Evolutionary conservation across 2,329 filamentous ascomycete species (phyloP).

Genomic region (Arthrobotrys pseudoclavata): DNA sequence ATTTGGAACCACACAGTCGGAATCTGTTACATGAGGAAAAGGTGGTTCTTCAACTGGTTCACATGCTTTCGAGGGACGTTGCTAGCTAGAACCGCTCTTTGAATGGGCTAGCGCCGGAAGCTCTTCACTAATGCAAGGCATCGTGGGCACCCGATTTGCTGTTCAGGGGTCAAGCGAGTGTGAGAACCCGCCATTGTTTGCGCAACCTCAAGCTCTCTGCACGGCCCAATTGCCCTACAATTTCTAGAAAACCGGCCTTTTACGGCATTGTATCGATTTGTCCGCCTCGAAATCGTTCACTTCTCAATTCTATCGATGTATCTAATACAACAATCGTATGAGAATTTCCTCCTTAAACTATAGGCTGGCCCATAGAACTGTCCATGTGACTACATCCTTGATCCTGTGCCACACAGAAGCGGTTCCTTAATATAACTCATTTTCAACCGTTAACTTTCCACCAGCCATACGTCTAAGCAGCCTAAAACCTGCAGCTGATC

Average conservation of each 20-base stretch:
- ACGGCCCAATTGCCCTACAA: not conserved
- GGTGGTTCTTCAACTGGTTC: not conserved
- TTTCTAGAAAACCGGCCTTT: not conserved
- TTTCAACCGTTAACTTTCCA: not conserved
- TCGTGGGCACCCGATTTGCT: not conserved
- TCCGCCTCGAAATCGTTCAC: not conserved
- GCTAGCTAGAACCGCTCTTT: not conserved
- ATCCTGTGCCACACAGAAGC: conserved; percentile 10
- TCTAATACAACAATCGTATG: conserved; percentile 1
- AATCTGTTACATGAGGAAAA: not conserved
- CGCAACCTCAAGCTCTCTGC: not conserved
- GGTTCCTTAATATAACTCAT: conserved; percentile 15
- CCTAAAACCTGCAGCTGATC: conserved; percentile 3
- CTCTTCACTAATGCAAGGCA: not conserved
- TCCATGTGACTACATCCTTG: conserved; percentile 10
- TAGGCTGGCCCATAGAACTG: not conserved
- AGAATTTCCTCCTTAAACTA: conserved; percentile 12
- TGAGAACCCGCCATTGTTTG: conserved; percentile 12
- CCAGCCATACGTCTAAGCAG: not conserved
- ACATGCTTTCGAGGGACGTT: not conserved
- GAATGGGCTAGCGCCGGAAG: not conserved
- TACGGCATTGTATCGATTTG: not conserved
- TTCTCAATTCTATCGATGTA: not conserved
- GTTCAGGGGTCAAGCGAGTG: conserved; percentile 11
- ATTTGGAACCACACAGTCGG: conserved; percentile 6